phyloP scores from a whole-genome alignment of 2,329 filamentous ascomycete species.

The Epichloe festucae region DNA sequence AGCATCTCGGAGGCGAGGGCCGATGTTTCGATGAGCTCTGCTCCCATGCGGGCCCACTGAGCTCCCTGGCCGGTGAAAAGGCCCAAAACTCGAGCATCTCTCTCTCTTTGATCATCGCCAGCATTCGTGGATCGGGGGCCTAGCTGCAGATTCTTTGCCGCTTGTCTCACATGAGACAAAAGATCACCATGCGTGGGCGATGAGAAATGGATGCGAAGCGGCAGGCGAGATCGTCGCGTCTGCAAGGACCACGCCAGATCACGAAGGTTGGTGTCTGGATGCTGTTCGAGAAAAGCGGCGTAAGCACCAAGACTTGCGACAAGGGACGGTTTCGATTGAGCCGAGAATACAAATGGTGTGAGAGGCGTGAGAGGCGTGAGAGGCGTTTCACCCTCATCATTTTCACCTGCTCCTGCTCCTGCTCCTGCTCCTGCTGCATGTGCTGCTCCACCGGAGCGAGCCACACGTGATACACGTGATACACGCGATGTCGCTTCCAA shows the following conservation, averaged over 20 bases:
- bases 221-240: background rate
- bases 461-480: too few relatives aligned
- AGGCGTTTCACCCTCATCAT: too few relatives aligned
- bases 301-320: conserved; percentile 12
- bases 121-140: conserved; percentile 2
- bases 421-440: too few relatives aligned
- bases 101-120: background rate
- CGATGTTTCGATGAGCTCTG: conserved; percentile 9
- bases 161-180: background rate
- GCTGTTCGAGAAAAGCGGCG: background rate
- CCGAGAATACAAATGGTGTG: conserved; percentile 12
- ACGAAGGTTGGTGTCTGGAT: background rate
- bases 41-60: conserved; percentile 21
- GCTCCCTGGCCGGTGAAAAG: conserved; percentile 24
- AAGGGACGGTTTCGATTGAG: conserved; percentile 17
- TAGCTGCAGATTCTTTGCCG: background rate
- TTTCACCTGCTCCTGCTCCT: too few relatives aligned
- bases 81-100: conserved; percentile 1
- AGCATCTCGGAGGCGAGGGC: background rate
- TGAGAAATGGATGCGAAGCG: background rate
- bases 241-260: conserved; percentile 2
- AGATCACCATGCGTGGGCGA: background rate
- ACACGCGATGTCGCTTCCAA: background rate
- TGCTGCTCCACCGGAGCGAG: too few relatives aligned
- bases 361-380: background rate